A percentile compares a stretch with the other conserved stretches of the same genome.
Conservation (phyloP, 352 stramenopile species). For the Globisporangium ultimum region DNA sequence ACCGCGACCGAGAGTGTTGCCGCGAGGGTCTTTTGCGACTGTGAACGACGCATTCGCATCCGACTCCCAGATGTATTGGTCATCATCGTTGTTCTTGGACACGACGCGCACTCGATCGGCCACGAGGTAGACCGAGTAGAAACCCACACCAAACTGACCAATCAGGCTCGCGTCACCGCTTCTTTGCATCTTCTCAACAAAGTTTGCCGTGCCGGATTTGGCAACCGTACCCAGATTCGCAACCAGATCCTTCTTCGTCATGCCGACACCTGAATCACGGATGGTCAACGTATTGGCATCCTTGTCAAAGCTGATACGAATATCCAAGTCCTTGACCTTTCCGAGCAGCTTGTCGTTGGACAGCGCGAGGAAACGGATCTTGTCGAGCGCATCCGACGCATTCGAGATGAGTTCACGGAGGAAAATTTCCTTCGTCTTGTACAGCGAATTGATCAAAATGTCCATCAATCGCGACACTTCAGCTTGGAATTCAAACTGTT, state of each 20-base stretch:
- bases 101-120: conserved; percentile 95
- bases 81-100: conserved; percentile 97
- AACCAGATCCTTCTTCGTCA: conserved; percentile 99
- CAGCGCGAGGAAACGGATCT: conserved; percentile 96
- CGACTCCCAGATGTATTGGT: conserved; percentile 99
- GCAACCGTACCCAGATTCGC: conserved; percentile 97
- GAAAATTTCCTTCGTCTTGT: conserved; percentile 99
- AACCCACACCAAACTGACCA: conserved; percentile 99
- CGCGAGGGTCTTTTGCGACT: conserved; percentile 94
- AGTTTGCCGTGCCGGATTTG: conserved; percentile 98
- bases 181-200: conserved; percentile 95
- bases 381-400: conserved; percentile 98
- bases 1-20: conserved; percentile 94
- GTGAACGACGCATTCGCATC: conserved; percentile 96
- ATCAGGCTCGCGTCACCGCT: conserved; percentile 94
- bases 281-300: conserved; percentile 97
- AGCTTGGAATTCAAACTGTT: conserved; percentile 93
- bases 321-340: conserved; percentile 67
- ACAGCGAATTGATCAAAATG: conserved; percentile 88
- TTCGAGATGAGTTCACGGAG: conserved; percentile 99
- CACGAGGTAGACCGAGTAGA: conserved; percentile 99
- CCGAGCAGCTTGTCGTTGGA: conserved; percentile 95
- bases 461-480: conserved; percentile 99
- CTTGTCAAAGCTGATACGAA: conserved; percentile 94
- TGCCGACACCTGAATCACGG: conserved; percentile 97